Conservation (phyloP, 192 early-diverging fungal genomes). For the Kickxella alabastrina region DNA sequence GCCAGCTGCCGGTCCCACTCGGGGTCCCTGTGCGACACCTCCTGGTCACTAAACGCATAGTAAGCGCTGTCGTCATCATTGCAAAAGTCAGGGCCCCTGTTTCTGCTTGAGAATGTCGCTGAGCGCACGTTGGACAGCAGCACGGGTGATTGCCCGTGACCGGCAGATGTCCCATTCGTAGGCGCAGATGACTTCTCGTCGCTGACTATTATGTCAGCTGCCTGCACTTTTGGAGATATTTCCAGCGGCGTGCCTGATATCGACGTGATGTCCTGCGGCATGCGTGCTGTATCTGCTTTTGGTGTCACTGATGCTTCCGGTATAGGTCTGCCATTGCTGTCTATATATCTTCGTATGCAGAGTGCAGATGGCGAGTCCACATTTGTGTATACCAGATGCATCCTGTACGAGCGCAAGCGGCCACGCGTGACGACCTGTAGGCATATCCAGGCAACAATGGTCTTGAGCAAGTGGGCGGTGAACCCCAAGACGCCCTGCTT, state of each 20-base stretch:
- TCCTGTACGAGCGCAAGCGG: slow-evolving; percentile 43
- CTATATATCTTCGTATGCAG: slow-evolving; percentile 39
- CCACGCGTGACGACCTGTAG: slow-evolving; percentile 77
- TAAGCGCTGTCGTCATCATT: slow-evolving; percentile 12
- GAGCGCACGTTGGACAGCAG: not conserved
- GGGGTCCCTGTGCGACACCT: slow-evolving; percentile 22
- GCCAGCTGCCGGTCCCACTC: slow-evolving; percentile 40
- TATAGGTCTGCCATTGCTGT: slow-evolving; percentile 32
- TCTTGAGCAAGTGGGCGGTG: slow-evolving; percentile 71
- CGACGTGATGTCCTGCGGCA: not conserved
- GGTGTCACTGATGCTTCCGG: not conserved
- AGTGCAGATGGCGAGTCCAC: slow-evolving; percentile 12
- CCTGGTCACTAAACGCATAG: slow-evolving; percentile 44
- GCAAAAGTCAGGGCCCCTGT: not conserved
- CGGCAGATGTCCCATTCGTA: not conserved
- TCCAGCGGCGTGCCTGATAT: not conserved
- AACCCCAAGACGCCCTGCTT: slow-evolving; percentile 65
- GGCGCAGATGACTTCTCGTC: not conserved
- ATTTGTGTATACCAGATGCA: slow-evolving; percentile 47
- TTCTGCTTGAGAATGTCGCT: not conserved
- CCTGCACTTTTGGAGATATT: slow-evolving; percentile 5
- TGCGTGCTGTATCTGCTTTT: not conserved
- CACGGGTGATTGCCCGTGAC: not conserved
- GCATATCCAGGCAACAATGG: slow-evolving; percentile 79
- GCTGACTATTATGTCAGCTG: not conserved